These are phyloP conservation scores for Salix suchowensis DNA, from an alignment of 345 rosid genomes.

Conservation along the genomic window DNA sequence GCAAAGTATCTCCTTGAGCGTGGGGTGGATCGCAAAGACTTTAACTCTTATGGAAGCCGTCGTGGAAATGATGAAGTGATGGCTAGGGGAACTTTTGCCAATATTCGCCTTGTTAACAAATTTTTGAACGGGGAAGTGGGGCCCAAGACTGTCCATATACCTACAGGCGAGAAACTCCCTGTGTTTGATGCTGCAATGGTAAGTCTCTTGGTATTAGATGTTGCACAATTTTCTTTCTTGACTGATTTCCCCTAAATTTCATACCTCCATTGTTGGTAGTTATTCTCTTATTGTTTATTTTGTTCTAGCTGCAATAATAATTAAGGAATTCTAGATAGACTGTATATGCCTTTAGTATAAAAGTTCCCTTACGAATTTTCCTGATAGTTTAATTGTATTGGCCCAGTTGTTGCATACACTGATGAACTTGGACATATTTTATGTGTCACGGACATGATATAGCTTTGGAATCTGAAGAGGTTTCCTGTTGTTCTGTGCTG, in stretches of 20 bases:
- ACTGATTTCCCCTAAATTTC: background rate
- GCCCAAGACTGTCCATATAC: constrained; percentile 80
- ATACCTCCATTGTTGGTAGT: background rate
- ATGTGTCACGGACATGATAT: too few species aligned
- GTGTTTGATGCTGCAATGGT: constrained; percentile 95
- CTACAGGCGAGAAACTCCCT: constrained; percentile 83
- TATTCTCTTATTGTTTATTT: too few species aligned
- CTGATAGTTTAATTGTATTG: too few species aligned
- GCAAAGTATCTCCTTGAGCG: constrained; percentile 69
- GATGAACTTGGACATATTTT: too few species aligned
- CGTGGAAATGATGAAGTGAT: constrained; percentile 92
- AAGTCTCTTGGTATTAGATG: constrained; percentile 14
- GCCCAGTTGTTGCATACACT: too few species aligned
- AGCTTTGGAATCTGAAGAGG: too few species aligned
- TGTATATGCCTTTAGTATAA: too few species aligned
- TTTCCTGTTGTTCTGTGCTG: background rate
- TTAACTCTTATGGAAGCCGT: constrained; percentile 95
- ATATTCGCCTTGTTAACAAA: constrained; percentile 84
- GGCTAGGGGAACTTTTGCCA: constrained; percentile 98
- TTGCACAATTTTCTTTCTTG: background rate
- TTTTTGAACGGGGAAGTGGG: constrained; percentile 91
- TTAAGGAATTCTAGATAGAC: too few species aligned
- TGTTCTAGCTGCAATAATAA: too few species aligned
- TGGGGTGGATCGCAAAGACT: constrained; percentile 71
- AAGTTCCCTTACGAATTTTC: too few species aligned